A percentile compares a stretch with the other conserved stretches of the same genome.
Conservation (phyloP, 345 rosid species). For the Gossypium raimondii region DNA sequence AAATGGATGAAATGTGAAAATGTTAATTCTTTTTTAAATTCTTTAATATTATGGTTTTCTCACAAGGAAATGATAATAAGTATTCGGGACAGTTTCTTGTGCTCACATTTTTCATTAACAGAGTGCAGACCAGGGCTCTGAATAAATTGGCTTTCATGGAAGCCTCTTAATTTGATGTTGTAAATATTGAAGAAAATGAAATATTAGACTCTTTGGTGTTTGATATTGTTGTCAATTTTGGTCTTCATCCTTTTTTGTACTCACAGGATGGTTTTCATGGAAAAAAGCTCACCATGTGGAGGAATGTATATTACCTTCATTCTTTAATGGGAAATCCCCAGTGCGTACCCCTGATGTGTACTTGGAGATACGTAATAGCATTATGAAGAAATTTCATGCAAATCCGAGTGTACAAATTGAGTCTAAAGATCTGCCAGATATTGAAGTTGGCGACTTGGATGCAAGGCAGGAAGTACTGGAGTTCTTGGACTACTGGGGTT, state of each 20-base stretch:
- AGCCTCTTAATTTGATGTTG: background rate
- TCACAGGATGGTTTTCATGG: conserved; percentile 98
- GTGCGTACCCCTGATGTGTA: conserved; percentile 60
- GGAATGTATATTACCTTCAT: conserved; percentile 72
- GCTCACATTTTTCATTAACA: background rate
- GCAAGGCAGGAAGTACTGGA: conserved; percentile 89
- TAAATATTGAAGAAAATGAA: conserved; percentile 4
- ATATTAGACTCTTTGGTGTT: background rate
- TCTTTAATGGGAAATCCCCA: conserved; percentile 76
- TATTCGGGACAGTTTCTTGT: background rate
- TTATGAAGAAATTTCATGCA: conserved; percentile 76
- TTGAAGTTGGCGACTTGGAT: conserved; percentile 70
- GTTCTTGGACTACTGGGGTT: conserved; percentile 98
- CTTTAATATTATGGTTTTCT: background rate
- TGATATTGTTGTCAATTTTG: background rate
- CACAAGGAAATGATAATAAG: background rate
- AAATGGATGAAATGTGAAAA: no score
- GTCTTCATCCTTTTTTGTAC: background rate
- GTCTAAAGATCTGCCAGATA: conserved; percentile 64
- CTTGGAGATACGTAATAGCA: conserved; percentile 79
- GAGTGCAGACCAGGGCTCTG: background rate
- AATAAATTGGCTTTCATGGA: background rate
- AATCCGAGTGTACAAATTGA: conserved; percentile 58
- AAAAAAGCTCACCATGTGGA: conserved; percentile 70
- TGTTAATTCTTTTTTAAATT: background rate